Evolutionary conservation across 352 stramenopile species (phyloP), one percentile per base, ranked within the genome.

Genomic region (Phytophthora cactorum): DNA sequence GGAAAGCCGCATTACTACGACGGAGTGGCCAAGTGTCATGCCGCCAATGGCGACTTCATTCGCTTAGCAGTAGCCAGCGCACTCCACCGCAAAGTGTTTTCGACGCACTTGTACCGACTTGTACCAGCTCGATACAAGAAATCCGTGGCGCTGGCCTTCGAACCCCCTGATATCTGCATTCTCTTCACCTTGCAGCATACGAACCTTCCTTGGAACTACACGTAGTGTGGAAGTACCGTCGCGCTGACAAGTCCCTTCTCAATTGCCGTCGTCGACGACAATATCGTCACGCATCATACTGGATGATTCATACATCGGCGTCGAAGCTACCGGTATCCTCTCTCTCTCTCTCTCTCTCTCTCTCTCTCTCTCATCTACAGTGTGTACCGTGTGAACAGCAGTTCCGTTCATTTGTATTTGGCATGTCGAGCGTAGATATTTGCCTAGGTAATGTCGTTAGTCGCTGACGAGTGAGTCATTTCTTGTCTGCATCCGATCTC

Each of bases 1-100:
- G 52, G 66, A 74, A 63, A 74, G 66, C 49, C 66, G 32, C 41
- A 38, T 68, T 72, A 72, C 65, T 68, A 43, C 51, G 4, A n/a
- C 7, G 44, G 38, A 72, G 38, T 72, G 51, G 56, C 43, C 62
- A 71, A 54, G 25, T 17, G 17, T 25, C 25, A 52, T 44, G 28
- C 8, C 15, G 55, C 22, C 55, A 29, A 63, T 63, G 46, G 52
- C 44, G 41, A 54, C 39, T 61, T 63, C 25, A 34, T 50, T 44
- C 4, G 10, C 38, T 22, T 52, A 51, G 43, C n/a, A 25, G 32
- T 58, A 56, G 22, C 54, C 41, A 53, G 39, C 45, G 12, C 44
- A 36, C 55, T 66, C 17, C 38, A 17, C 14, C 38, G 10, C 38
- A 22, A 17, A 22, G 15, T 22, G 50, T 55, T 44, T 9, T 39